phyloP scores from a whole-genome alignment of 768 basidiomycete genomes.

The Amanita rubescens region DNA sequence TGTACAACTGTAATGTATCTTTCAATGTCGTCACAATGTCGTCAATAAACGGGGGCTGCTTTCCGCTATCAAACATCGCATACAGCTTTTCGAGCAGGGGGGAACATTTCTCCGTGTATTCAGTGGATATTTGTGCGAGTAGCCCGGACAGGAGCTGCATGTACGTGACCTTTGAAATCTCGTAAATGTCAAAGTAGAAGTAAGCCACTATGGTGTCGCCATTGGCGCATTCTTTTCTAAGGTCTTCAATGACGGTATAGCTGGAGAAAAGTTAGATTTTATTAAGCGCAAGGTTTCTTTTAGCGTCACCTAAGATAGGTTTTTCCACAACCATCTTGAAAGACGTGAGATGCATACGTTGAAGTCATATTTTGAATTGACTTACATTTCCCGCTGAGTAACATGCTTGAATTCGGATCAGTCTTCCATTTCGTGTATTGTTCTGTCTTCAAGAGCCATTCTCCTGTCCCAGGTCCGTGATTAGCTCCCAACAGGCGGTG shows the following conservation, averaged over 20 bases:
- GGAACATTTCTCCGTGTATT: not conserved
- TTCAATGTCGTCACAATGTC: not conserved
- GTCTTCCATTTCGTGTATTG: not conserved
- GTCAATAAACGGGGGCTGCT: not conserved
- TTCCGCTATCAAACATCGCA: not conserved
- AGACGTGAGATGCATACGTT: not conserved
- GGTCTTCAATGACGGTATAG: not conserved
- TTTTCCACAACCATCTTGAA: constrained; percentile 1
- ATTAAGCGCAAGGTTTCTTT: too few species aligned
- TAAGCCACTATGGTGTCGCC: not conserved
- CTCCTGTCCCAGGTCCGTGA: not conserved
- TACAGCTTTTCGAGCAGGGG: not conserved
- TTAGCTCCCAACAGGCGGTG: not conserved
- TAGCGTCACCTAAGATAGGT: not conserved
- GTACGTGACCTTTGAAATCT: not conserved
- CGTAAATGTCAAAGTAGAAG: constrained; percentile 5
- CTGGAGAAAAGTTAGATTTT: not conserved
- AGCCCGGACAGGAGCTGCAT: not conserved
- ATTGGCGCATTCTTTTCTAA: not conserved
- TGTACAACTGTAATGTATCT: not conserved
- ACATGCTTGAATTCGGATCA: not conserved
- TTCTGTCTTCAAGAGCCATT: not conserved
- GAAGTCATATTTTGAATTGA: not conserved
- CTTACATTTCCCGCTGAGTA: not conserved
- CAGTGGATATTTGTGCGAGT: not conserved